These are phyloP conservation scores for Trametopsis cervina DNA, from an alignment of 768 basidiomycete genomes.

Conservation along the genomic window DNA sequence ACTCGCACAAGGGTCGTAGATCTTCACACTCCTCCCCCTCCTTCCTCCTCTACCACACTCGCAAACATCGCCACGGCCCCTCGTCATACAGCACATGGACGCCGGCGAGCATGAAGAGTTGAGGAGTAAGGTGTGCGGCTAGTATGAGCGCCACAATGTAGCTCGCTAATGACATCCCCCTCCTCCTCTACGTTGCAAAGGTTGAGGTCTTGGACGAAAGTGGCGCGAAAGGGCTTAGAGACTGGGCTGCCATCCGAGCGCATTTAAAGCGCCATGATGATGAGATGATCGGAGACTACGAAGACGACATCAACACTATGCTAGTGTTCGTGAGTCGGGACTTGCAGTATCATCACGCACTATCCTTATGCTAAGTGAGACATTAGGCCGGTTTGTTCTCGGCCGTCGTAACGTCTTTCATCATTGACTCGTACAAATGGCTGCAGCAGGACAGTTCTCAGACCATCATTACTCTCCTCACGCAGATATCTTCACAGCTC, in stretches of 20 bases:
- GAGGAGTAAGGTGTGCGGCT: no score
- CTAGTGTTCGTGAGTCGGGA: conserved; percentile 5
- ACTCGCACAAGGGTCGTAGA: no score
- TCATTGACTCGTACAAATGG: conserved; percentile 13
- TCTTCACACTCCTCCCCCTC: no score
- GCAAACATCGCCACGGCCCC: no score
- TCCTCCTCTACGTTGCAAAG: no score
- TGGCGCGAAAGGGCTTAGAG: no score
- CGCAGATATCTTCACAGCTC: conserved; percentile 11
- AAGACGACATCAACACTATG: conserved; percentile 4
- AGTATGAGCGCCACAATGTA: no score
- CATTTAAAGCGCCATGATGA: conserved; percentile 1
- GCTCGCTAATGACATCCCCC: no score
- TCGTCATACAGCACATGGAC: no score
- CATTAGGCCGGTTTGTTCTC: conserved; percentile 21
- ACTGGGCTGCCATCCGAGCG: conserved; percentile 1
- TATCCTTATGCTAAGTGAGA: not conserved
- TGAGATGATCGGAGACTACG: not conserved
- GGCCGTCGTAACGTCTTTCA: conserved; percentile 20
- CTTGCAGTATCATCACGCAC: not conserved
- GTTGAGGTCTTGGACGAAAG: no score
- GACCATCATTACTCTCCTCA: conserved; percentile 4
- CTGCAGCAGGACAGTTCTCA: conserved; percentile 9
- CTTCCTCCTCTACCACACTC: no score
- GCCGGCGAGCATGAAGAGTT: no score